Percentiles rank a stretch among this genome's conserved stretches.
These are phyloP conservation scores for Saturnispora hagleri DNA, from an alignment of 805 yeast species.

Conservation along the genomic window DNA sequence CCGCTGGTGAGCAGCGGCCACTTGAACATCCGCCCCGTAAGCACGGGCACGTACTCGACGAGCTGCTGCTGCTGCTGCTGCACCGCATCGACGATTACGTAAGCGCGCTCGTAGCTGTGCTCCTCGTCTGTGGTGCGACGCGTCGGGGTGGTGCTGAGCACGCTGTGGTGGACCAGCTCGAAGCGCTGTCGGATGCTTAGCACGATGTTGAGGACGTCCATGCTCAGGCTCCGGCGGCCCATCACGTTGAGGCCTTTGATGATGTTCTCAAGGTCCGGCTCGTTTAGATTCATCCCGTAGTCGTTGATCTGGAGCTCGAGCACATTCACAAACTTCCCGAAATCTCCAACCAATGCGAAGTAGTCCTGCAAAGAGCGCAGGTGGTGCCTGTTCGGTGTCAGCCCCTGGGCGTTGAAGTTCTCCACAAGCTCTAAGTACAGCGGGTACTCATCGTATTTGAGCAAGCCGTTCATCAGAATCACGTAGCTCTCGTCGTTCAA, in stretches of 20 bases:
- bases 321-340: slow-evolving; percentile 14
- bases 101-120: not conserved
- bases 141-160: not conserved
- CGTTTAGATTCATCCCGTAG: slow-evolving; percentile 11
- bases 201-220: slow-evolving; percentile 1
- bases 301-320: slow-evolving; percentile 16
- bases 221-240: not conserved
- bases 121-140: not conserved
- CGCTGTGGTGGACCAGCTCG: not conserved
- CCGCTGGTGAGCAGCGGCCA: slow-evolving; percentile 2
- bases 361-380: slow-evolving; percentile 11
- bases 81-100: not conserved
- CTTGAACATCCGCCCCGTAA: slow-evolving; percentile 3
- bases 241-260: not conserved
- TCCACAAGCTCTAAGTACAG: slow-evolving; percentile 15
- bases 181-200: slow-evolving; percentile 1
- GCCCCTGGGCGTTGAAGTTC: slow-evolving; percentile 11
- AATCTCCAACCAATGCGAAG: slow-evolving; percentile 9
- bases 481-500: slow-evolving; percentile 14
- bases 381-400: slow-evolving; percentile 16
- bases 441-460: slow-evolving; percentile 12
- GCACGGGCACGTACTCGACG: not conserved
- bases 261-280: slow-evolving; percentile 10
- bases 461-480: slow-evolving; percentile 12
- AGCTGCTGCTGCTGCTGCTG: not conserved